Percentiles rank a stretch among this genome's conserved stretches.
phyloP scores from a whole-genome alignment of 306 rosid genomes.

The Gynostemma pentaphyllum region DNA sequence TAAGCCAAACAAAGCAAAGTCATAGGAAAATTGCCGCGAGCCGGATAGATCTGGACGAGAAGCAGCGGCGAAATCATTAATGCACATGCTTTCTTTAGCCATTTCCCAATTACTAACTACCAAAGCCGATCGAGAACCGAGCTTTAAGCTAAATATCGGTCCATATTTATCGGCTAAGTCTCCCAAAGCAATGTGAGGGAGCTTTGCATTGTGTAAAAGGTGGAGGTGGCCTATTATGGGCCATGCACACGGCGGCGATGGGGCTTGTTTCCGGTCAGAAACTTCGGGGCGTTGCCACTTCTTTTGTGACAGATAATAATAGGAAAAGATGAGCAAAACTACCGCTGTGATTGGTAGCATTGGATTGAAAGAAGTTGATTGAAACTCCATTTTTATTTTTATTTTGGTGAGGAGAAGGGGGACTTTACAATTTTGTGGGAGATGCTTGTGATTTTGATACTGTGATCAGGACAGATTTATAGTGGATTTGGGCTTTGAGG shows the following conservation, averaged over 20 bases:
- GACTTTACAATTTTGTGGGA: too few species aligned
- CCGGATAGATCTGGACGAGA: slow-evolving; percentile 31
- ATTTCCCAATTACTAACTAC: slow-evolving; percentile 31
- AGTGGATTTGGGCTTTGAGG: too few species aligned
- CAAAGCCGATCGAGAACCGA: slow-evolving; percentile 24
- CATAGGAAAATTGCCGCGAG: slow-evolving; percentile 19
- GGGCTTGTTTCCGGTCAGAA: neutral
- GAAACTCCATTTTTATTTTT: neutral
- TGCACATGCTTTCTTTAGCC: slow-evolving; percentile 45
- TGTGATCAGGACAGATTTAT: too few species aligned
- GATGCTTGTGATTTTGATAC: too few species aligned
- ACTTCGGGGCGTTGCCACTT: neutral
- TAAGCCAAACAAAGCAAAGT: slow-evolving; percentile 33
- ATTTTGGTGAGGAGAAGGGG: neutral
- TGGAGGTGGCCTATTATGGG: slow-evolving; percentile 28
- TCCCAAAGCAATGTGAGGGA: slow-evolving; percentile 12
- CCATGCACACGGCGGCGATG: slow-evolving; percentile 9
- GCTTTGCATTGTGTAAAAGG: neutral
- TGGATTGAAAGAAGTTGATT: neutral
- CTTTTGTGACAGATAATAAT: neutral
- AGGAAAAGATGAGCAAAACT: neutral
- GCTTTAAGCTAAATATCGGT: slow-evolving; percentile 22
- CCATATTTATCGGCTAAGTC: slow-evolving; percentile 28
- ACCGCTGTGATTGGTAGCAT: neutral
- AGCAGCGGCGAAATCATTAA: slow-evolving; percentile 20